phyloP scores from a whole-genome alignment of 306 rosid genomes.

The Dalbergia cultrata region DNA sequence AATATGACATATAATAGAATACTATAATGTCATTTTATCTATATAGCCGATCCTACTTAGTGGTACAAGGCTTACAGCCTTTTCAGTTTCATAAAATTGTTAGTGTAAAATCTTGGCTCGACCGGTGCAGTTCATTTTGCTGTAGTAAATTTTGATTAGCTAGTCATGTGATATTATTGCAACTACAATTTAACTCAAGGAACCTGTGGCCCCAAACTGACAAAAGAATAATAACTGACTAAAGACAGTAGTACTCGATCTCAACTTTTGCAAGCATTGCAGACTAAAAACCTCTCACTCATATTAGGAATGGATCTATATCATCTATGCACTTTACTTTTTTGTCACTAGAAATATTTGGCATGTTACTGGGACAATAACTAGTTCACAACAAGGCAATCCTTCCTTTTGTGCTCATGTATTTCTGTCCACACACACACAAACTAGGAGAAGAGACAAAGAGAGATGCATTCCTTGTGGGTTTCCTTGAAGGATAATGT shows the following conservation, averaged over 20 bases:
- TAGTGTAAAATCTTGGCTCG: constrained; percentile 7
- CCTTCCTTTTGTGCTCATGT: constrained; percentile 14
- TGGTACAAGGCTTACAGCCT: not conserved
- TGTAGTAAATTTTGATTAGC: constrained; percentile 24
- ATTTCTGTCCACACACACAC: constrained; percentile 18
- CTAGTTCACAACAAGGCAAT: constrained; percentile 7
- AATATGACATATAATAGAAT: too few species aligned
- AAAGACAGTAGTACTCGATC: constrained; percentile 4
- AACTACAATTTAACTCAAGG: constrained; percentile 10
- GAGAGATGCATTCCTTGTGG: constrained; percentile 71
- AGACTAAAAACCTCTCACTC: constrained; percentile 18
- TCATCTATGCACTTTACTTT: not conserved
- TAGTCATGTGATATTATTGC: constrained; percentile 26
- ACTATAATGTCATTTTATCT: too few species aligned
- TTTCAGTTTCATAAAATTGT: not conserved
- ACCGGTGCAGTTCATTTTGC: constrained; percentile 18
- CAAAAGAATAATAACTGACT: constrained; percentile 43
- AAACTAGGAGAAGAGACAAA: constrained; percentile 35
- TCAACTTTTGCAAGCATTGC: constrained; percentile 21
- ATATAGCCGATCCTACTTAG: too few species aligned
- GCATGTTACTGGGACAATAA: constrained; percentile 17
- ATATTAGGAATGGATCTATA: not conserved
- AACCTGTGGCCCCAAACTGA: constrained; percentile 12
- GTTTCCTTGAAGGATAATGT: constrained; percentile 65
- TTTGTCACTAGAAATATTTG: constrained; percentile 3